These are phyloP conservation scores for Adiantum capillusveneris DNA, from an alignment of 75 land plant species.

Conservation along the genomic window DNA sequence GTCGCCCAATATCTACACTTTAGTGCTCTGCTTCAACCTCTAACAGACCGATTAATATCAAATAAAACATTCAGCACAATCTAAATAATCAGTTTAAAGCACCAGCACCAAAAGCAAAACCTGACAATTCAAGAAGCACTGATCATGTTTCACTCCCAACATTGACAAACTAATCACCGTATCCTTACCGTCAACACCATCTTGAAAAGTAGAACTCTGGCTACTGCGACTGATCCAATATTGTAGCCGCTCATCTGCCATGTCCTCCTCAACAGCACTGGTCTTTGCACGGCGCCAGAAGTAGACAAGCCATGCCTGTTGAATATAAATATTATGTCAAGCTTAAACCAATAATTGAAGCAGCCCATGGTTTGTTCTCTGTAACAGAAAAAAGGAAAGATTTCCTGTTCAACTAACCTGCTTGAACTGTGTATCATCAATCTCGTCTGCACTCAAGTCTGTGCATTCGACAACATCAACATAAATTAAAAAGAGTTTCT, in stretches of 20 bases:
- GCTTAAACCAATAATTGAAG: no score
- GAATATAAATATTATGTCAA: neutral
- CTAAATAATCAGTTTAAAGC: no score
- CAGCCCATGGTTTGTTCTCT: no score
- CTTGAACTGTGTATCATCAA: slow-evolving; percentile 92
- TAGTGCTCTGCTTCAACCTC: no score
- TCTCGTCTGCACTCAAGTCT: slow-evolving; percentile 73
- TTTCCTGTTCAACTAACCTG: slow-evolving; percentile 39
- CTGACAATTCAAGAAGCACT: no score
- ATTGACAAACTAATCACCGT: neutral
- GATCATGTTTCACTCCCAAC: neutral
- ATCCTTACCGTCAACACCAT: slow-evolving; percentile 76
- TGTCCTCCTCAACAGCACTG: slow-evolving; percentile 74
- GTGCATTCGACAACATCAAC: slow-evolving; percentile 13
- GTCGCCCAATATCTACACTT: no score
- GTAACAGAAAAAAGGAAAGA: no score
- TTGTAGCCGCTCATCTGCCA: slow-evolving; percentile 70
- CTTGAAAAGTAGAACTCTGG: slow-evolving; percentile 63
- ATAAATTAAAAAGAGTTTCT: no score
- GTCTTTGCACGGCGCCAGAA: slow-evolving; percentile 91
- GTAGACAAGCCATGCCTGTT: slow-evolving; percentile 84
- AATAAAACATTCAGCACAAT: no score
- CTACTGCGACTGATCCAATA: slow-evolving; percentile 68
- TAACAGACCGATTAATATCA: no score
- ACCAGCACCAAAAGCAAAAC: no score